phyloP scores from a whole-genome alignment of 2,329 filamentous ascomycete species.

The Monosporascus sp. region DNA sequence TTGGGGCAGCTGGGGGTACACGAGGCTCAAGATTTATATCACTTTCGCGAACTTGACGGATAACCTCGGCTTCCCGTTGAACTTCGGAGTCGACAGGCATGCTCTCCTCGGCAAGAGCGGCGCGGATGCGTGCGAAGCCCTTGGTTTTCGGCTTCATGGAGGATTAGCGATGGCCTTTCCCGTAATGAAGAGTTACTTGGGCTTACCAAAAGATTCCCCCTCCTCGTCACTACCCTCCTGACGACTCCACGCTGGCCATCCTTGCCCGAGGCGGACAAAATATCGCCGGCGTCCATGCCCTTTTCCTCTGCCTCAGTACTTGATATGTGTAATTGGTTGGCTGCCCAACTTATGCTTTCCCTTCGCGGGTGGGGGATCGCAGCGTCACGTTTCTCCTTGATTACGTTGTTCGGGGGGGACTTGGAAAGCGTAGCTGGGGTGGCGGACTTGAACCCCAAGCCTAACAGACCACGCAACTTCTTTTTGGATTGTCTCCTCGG shows the following conservation, averaged over 20 bases:
- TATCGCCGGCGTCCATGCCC: conserved; percentile 40
- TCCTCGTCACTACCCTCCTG: conserved; percentile 73
- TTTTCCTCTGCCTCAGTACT: conserved; percentile 77
- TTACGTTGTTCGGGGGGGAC: conserved; percentile 59
- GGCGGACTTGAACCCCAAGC: conserved; percentile 44
- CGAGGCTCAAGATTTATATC: conserved; percentile 59
- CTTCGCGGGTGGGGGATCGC: conserved; percentile 53
- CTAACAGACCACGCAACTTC: conserved; percentile 39
- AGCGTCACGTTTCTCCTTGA: conserved; percentile 32
- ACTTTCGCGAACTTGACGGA: conserved; percentile 89
- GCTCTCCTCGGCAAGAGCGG: conserved; percentile 81
- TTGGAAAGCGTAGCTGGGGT: conserved; percentile 48
- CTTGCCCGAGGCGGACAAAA: conserved; percentile 36
- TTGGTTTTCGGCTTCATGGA: conserved; percentile 79
- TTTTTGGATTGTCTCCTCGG: conserved; percentile 62
- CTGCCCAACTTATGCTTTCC: conserved; percentile 86
- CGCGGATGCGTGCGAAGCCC: conserved; percentile 87
- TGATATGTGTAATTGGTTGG: conserved; percentile 79
- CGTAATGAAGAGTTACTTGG: not conserved
- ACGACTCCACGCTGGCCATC: conserved; percentile 70
- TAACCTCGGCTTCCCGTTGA: conserved; percentile 87
- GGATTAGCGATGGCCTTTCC: conserved; percentile 21
- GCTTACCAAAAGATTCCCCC: conserved; percentile 81
- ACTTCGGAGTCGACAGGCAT: conserved; percentile 85
- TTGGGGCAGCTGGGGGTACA: conserved; percentile 19